These are phyloP conservation scores for Isabelozyma heimii DNA, from an alignment of 805 yeast species.

Conservation along the genomic window DNA sequence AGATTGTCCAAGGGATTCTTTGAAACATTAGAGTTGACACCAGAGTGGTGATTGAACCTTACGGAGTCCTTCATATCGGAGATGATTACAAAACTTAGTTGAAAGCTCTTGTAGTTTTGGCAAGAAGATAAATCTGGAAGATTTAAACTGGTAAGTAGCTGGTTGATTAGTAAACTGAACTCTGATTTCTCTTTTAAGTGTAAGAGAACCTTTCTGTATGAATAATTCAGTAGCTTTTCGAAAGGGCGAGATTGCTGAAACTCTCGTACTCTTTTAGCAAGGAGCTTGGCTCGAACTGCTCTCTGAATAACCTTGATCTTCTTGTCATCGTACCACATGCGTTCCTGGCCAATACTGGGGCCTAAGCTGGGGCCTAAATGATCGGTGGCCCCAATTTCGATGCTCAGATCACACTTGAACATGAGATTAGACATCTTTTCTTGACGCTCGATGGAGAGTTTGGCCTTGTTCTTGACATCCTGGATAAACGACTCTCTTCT, in stretches of 20 bases:
- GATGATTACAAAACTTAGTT: conserved; percentile 4
- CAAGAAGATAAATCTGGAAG: not conserved
- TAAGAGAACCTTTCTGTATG: not conserved
- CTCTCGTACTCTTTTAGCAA: not conserved
- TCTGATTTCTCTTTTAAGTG: not conserved
- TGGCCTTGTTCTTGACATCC: conserved; percentile 4
- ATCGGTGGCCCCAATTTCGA: not conserved
- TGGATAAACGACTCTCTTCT: conserved; percentile 6
- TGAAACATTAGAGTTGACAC: conserved; percentile 6
- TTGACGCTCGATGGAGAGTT: conserved; percentile 1
- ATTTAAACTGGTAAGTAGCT: not conserved
- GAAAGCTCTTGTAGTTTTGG: conserved; percentile 2
- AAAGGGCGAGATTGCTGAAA: not conserved
- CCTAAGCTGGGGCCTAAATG: not conserved
- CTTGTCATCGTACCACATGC: not conserved
- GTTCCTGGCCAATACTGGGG: not conserved
- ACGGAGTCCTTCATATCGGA: conserved; percentile 6
- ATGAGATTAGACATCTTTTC: not conserved
- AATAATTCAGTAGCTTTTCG: not conserved
- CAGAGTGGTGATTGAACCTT: conserved; percentile 5
- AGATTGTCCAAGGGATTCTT: not conserved
- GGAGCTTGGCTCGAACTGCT: not conserved
- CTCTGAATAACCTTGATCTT: not conserved
- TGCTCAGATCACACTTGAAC: not conserved
- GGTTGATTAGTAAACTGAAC: not conserved